phyloP scores from a whole-genome alignment of 1,139 yeast species.

The Pichia sp. region DNA sequence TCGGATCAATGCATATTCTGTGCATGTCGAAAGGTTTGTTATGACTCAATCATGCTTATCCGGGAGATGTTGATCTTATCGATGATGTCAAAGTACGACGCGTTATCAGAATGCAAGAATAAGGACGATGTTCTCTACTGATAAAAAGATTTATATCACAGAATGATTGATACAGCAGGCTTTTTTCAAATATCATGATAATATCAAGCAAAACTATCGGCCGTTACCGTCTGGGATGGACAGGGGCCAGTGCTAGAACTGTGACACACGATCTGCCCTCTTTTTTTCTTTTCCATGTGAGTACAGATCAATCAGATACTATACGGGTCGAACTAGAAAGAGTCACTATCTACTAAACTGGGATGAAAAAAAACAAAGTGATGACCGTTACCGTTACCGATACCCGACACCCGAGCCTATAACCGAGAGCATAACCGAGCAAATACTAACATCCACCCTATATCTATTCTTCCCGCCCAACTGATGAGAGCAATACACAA shows the following conservation, averaged over 20 bases:
- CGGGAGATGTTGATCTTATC: too few species aligned
- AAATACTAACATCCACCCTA: neutral
- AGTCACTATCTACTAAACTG: too few species aligned
- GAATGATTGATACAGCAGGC: neutral
- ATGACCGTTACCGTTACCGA: too few species aligned
- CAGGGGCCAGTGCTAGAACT: neutral
- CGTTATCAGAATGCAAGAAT: too few species aligned
- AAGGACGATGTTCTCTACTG: neutral
- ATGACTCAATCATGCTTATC: neutral
- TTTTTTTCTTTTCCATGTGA: neutral
- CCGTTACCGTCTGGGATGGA: neutral
- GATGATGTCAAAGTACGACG: too few species aligned
- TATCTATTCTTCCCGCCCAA: too few species aligned
- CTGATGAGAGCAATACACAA: too few species aligned
- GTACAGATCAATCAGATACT: neutral
- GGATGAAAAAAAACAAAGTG: too few species aligned
- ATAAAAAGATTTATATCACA: neutral
- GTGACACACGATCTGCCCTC: neutral
- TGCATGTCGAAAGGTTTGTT: conserved; percentile 5
- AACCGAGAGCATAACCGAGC: neutral
- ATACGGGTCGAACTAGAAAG: too few species aligned
- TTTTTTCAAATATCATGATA: neutral
- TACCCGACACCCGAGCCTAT: too few species aligned
- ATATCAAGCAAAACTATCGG: conserved; percentile 1
- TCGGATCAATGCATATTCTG: conserved; percentile 6